A percentile compares a stretch with the other conserved stretches of the same genome.
Conservation (phyloP, 208 protist genomes). For the Crithidia fasciculata region DNA sequence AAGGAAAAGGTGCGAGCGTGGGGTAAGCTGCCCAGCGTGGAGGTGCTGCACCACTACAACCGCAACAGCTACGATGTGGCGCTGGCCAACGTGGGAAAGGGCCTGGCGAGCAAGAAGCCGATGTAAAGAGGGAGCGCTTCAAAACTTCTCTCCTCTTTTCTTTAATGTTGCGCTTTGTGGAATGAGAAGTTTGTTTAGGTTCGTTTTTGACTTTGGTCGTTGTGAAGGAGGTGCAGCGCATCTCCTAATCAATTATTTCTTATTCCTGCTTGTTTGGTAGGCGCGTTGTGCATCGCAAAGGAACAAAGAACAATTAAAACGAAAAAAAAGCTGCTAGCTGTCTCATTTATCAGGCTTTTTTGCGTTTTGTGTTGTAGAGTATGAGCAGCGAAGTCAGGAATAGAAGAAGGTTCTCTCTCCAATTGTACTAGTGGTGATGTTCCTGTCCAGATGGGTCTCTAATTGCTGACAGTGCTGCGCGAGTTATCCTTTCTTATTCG, state of each 20-base stretch:
- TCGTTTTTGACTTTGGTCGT: background rate
- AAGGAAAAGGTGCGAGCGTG: constrained; percentile 44
- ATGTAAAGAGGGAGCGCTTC: constrained; percentile 1
- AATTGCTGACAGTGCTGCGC: too few relatives aligned
- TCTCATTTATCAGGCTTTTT: too few relatives aligned
- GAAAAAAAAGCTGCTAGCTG: too few relatives aligned
- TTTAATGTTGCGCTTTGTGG: background rate
- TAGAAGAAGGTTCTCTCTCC: background rate
- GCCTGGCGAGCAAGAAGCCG: constrained; percentile 22
- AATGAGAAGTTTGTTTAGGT: too few relatives aligned
- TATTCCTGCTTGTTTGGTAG: constrained; percentile 8
- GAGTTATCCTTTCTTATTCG: background rate
- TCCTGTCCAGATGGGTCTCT: too few relatives aligned
- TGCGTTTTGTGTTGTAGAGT: too few relatives aligned
- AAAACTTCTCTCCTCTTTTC: background rate
- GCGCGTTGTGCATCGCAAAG: background rate
- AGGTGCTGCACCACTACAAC: constrained; percentile 73
- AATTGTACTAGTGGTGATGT: too few relatives aligned
- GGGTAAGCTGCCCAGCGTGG: constrained; percentile 49
- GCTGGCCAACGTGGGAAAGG: constrained; percentile 21
- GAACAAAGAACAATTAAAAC: too few relatives aligned
- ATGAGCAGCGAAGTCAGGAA: background rate
- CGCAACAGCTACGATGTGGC: constrained; percentile 57
- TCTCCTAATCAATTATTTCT: background rate
- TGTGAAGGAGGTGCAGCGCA: background rate